These are phyloP conservation scores for Suillus brevipes DNA, from an alignment of 768 basidiomycete genomes.

Conservation along the genomic window DNA sequence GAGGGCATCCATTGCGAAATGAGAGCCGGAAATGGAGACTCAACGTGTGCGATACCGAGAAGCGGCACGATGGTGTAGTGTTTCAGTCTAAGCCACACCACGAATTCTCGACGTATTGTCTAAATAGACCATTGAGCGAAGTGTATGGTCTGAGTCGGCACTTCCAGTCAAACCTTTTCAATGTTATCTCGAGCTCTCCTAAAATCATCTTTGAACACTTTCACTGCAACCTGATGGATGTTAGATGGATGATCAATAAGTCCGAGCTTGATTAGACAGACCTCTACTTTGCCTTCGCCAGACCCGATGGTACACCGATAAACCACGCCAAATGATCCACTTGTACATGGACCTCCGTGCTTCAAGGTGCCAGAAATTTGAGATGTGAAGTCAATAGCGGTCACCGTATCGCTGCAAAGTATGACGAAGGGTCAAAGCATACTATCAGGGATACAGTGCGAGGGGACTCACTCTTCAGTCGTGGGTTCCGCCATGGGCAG, in stretches of 20 bases:
- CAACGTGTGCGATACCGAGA: constrained; percentile 12
- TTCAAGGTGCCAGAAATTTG: no score
- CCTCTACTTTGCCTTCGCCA: not conserved
- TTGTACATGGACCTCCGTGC: no score
- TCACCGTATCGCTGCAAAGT: no score
- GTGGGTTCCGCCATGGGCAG: no score
- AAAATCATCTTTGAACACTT: no score
- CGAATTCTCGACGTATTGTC: constrained; percentile 20
- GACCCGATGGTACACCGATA: not conserved
- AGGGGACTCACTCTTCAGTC: no score
- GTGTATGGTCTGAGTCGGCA: no score
- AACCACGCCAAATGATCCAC: not conserved
- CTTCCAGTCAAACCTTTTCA: no score
- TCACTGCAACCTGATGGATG: not conserved
- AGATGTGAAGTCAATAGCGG: no score
- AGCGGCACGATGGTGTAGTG: constrained; percentile 23
- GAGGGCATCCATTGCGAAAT: not conserved
- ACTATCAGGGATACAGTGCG: no score
- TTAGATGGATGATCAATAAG: not conserved
- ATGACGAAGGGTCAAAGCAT: no score
- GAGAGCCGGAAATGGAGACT: not conserved
- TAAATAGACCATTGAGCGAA: not conserved
- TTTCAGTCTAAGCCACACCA: constrained; percentile 19
- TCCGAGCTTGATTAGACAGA: not conserved
- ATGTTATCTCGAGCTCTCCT: no score